Evolutionary conservation across 1,284 basidiomycete species (phyloP), one percentile per base, ranked within the genome.

Genomic region (Puccinia sorghi): DNA sequence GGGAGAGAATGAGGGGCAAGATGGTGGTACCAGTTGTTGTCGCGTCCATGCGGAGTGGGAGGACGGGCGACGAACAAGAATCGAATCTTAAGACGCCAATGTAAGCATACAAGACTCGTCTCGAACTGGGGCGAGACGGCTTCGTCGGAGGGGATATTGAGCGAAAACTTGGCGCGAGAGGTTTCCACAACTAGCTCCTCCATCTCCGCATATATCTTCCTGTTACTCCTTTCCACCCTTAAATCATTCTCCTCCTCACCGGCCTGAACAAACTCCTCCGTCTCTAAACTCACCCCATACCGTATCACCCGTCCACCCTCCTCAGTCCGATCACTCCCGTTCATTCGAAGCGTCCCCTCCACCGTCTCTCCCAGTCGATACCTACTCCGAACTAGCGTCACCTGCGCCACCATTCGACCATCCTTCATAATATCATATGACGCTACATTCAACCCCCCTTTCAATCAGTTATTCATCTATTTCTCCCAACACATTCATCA

Each of bases 381-480:
- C 1, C 91, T 91, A 54, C 90, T 90, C 86, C 96, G 97, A 56
- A 92, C 89, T 81, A 97, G 91, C 0, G 93, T 95, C n/a, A 97
- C 85, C 39, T 92, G 90, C 1, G 94, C 93, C 72, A 96, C 93
- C 59, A 90, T 89, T 70, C 91, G 88, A 0, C 92, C 93, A 67
- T 94, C 92, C 86, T 96, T 94, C 83, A 90, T 91, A 80, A 97
- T 93, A 85, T 97, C 94, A 85, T 93, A 96, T 0, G 93, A 94
- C 46, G 91, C 93, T 94, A 41, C 6, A n/a, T 7, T 48, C n/a
- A 20, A 57, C 59, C 32, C 20, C 15, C 46, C 27, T 43, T 37
- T 7, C 25, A 57, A 48, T 27, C 41, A 52, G 46, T 1, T 11
- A 69, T 15, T 20, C 41, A 32, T 57, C 66, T 72, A 76, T 52